Evolutionary conservation across 805 yeast species (phyloP).

Genomic region (Komagataella pastoris): DNA sequence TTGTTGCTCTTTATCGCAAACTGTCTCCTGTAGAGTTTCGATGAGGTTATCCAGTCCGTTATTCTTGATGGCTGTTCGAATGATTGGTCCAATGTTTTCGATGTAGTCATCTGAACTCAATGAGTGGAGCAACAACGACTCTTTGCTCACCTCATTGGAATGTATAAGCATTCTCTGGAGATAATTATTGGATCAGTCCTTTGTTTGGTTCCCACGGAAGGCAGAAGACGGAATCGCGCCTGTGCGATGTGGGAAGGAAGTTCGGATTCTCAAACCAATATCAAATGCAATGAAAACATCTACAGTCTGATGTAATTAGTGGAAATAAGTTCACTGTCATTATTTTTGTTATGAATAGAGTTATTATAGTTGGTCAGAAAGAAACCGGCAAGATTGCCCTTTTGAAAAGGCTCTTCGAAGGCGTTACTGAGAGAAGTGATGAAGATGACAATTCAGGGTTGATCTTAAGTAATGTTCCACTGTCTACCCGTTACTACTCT

Average conservation of each 20-base stretch:
- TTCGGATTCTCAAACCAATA: too few species aligned
- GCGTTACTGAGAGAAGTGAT: slow-evolving; percentile 12
- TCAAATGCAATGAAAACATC: background rate
- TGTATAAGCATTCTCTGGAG: background rate
- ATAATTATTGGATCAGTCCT: background rate
- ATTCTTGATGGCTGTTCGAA: slow-evolving; percentile 45
- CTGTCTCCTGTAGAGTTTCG: slow-evolving; percentile 38
- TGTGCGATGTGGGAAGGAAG: background rate
- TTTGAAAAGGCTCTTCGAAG: slow-evolving; percentile 9
- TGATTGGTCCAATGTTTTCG: slow-evolving; percentile 69
- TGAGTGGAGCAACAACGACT: slow-evolving; percentile 19
- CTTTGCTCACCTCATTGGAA: slow-evolving; percentile 3
- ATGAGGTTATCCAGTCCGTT: slow-evolving; percentile 44
- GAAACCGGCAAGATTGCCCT: slow-evolving; percentile 23
- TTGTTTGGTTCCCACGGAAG: background rate
- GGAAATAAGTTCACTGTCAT: background rate
- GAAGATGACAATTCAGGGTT: slow-evolving; percentile 11
- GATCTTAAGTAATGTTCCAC: slow-evolving; percentile 9
- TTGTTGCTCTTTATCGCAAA: slow-evolving; percentile 48
- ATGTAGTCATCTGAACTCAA: slow-evolving; percentile 53
- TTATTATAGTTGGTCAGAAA: slow-evolving; percentile 31
- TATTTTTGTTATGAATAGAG: slow-evolving; percentile 18
- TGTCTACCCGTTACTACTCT: slow-evolving; percentile 14
- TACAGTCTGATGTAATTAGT: background rate
- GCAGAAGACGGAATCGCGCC: background rate